These are phyloP conservation scores for Xerocomellus intermedius DNA, from an alignment of 768 basidiomycete genomes.

Conservation along the genomic window DNA sequence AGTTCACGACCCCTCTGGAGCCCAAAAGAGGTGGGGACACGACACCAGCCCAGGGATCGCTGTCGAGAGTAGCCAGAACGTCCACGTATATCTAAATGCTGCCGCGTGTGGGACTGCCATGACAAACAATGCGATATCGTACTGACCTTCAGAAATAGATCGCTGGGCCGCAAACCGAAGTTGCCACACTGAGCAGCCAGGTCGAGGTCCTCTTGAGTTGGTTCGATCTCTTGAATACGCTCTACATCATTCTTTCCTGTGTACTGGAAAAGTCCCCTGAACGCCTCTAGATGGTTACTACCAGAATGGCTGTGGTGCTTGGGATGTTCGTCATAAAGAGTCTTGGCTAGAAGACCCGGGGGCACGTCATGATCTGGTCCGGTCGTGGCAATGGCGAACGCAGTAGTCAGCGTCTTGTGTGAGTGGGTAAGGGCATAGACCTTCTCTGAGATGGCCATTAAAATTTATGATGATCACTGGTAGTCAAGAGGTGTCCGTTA, in stretches of 20 bases:
- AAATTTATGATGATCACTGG: background rate
- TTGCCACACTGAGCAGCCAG: slow-evolving; percentile 47
- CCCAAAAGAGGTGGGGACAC: slow-evolving; percentile 65
- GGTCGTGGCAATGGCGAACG: slow-evolving; percentile 38
- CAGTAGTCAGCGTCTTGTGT: slow-evolving; percentile 39
- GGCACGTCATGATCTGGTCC: slow-evolving; percentile 18
- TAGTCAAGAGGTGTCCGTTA: no score
- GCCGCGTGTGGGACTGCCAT: background rate
- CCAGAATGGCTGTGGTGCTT: slow-evolving; percentile 24
- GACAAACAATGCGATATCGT: background rate
- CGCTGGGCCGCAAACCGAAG: slow-evolving; percentile 53
- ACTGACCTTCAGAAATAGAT: slow-evolving; percentile 59
- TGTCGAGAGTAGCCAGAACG: slow-evolving; percentile 55
- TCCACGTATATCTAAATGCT: slow-evolving; percentile 55
- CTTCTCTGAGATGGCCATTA: slow-evolving; percentile 31
- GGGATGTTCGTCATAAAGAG: slow-evolving; percentile 35
- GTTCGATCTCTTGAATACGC: slow-evolving; percentile 23
- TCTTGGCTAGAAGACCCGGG: slow-evolving; percentile 38
- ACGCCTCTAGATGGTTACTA: slow-evolving; percentile 14
- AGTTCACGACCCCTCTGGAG: slow-evolving; percentile 58
- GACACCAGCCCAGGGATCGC: slow-evolving; percentile 53
- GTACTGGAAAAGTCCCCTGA: slow-evolving; percentile 21
- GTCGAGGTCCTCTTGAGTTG: slow-evolving; percentile 43
- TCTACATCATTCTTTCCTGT: slow-evolving; percentile 18
- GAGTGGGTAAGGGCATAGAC: slow-evolving; percentile 34